These are phyloP conservation scores for Xanthoconium stramineum DNA, from an alignment of 768 basidiomycete species.

Conservation along the genomic window DNA sequence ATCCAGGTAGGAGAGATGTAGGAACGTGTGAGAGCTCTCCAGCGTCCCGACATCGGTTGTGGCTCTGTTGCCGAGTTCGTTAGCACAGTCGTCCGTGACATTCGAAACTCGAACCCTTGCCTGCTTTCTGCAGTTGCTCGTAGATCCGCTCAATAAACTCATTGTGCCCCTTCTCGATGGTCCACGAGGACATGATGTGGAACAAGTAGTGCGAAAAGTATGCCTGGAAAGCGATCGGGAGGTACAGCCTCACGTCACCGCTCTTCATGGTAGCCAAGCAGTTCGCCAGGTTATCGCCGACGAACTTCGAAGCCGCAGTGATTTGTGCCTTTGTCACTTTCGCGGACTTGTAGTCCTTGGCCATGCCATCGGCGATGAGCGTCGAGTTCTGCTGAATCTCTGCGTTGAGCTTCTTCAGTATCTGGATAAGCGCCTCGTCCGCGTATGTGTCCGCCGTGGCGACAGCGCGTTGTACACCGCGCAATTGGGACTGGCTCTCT, in stretches of 20 bases:
- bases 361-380: conserved; percentile 6
- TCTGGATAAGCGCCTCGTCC: conserved; percentile 4
- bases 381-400: conserved; percentile 11
- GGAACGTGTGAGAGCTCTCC: conserved; percentile 12
- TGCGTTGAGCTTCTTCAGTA: conserved; percentile 11
- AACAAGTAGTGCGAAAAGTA: not conserved
- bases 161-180: not conserved
- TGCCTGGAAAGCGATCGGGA: conserved; percentile 11
- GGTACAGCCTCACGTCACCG: conserved; percentile 1
- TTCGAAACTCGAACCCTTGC: not conserved
- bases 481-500: conserved; percentile 3
- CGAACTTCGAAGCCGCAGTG: not conserved
- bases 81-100: not conserved
- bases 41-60: conserved; percentile 8
- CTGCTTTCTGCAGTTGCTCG: conserved; percentile 3
- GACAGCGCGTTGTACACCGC: not conserved
- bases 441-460: conserved; percentile 5
- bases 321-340: not conserved
- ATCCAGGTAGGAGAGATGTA: not conserved
- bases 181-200: conserved; percentile 13
- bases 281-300: conserved; percentile 1
- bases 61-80: conserved; percentile 2
- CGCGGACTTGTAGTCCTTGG: not conserved
- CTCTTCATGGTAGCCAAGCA: not conserved
- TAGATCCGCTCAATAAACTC: conserved; percentile 7